Percentiles rank a stretch among this genome's conserved stretches.
Evolutionary conservation across 192 early-diverging fungal species (phyloP).

Genomic region (Coemansia sp.): DNA sequence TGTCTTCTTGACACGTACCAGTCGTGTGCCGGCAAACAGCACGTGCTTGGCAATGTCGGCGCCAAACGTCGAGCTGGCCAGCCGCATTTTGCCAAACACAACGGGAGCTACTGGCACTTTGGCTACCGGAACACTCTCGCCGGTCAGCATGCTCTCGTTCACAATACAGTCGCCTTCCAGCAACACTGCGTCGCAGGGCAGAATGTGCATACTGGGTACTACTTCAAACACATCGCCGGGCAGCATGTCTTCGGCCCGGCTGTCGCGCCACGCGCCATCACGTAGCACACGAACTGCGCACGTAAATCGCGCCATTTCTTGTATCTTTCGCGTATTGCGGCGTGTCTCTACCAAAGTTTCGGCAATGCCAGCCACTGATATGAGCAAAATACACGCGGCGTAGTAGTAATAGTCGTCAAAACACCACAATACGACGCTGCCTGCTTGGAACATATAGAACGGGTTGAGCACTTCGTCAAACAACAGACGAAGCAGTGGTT

Average conservation of each 20-base stretch:
- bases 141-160: constrained; percentile 98
- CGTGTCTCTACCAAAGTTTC: constrained; percentile 80
- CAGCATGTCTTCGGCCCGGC: constrained; percentile 77
- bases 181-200: constrained; percentile 93
- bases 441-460: constrained; percentile 81
- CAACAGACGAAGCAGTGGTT: constrained; percentile 60
- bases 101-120: constrained; percentile 81
- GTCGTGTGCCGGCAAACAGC: constrained; percentile 89
- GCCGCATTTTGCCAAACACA: constrained; percentile 59
- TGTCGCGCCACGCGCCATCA: constrained; percentile 52
- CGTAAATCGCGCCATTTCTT: constrained; percentile 84
- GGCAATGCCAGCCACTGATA: constrained; percentile 75
- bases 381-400: constrained; percentile 87
- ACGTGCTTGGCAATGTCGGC: constrained; percentile 80
- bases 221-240: constrained; percentile 95
- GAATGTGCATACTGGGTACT: constrained; percentile 57
- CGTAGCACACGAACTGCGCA: constrained; percentile 79
- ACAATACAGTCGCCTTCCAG: constrained; percentile 95
- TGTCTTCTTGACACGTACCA: constrained; percentile 74
- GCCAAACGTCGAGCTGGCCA: constrained; percentile 52
- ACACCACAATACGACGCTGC: constrained; percentile 78
- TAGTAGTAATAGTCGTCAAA: constrained; percentile 96
- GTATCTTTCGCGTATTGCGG: constrained; percentile 64
- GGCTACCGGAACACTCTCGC: constrained; percentile 93
- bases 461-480: constrained; percentile 77